Conservation (phyloP, 2,329 filamentous ascomycete species). For the Colletotrichum sp. region DNA sequence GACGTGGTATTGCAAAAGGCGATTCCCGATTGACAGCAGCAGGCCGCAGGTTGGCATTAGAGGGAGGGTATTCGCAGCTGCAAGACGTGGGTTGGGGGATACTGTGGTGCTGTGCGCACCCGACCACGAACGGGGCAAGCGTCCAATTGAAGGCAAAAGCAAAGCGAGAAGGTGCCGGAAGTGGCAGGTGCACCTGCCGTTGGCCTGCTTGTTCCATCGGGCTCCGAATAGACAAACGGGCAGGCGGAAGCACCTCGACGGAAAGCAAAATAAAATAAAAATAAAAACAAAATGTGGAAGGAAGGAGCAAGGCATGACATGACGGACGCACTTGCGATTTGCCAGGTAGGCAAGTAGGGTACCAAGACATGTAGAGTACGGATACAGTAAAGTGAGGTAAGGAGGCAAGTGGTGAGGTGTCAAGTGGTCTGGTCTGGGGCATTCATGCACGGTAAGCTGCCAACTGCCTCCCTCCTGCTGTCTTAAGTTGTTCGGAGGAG, state of each 20-base stretch:
- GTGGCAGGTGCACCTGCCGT: not conserved
- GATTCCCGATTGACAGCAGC: not conserved
- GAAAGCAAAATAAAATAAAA: not conserved
- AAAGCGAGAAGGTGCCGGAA: not conserved
- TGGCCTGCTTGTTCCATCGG: not conserved
- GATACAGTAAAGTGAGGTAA: not conserved
- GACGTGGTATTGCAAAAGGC: not conserved
- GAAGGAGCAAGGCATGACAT: not conserved
- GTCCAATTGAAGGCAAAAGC: not conserved
- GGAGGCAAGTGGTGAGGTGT: not conserved
- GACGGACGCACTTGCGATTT: not conserved
- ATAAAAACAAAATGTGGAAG: not conserved
- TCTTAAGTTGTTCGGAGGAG: not conserved
- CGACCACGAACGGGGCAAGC: not conserved
- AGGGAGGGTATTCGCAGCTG: not conserved
- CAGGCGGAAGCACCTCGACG: not conserved
- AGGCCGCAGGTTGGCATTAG: not conserved
- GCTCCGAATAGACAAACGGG: not conserved
- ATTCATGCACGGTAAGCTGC: not conserved
- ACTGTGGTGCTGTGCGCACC: not conserved
- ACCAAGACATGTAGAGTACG: not conserved
- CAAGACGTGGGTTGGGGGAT: not conserved
- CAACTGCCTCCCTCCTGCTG: not conserved
- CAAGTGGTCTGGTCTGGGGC: not conserved
- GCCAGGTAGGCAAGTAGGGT: not conserved